Evolutionary conservation across 495 filamentous ascomycete species (phyloP).

Genomic region (Aspergillus hancockii): DNA sequence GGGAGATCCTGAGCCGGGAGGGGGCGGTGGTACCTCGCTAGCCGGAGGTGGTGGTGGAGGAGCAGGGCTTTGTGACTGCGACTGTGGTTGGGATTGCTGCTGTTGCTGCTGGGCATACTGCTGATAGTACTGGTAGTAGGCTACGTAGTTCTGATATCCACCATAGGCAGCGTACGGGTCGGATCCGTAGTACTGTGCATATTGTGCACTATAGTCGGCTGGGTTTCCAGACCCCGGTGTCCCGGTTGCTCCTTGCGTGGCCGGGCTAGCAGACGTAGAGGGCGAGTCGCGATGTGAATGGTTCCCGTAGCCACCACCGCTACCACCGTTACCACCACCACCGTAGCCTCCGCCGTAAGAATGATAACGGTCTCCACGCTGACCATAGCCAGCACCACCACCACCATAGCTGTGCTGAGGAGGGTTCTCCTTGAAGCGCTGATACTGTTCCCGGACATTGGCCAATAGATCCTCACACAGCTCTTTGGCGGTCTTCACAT

Average conservation of each 20-base stretch:
- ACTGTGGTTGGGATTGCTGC: constrained; percentile 36
- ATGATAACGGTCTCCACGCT: constrained; percentile 33
- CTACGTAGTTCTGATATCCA: constrained; percentile 76
- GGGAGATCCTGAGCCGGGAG: constrained; percentile 64
- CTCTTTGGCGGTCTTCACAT: constrained; percentile 84
- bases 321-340: constrained; percentile 31
- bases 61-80: constrained; percentile 45
- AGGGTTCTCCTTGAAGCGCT: constrained; percentile 84
- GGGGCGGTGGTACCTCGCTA: constrained; percentile 63
- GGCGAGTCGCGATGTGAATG: constrained; percentile 43
- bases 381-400: constrained; percentile 51
- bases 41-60: constrained; percentile 62
- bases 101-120: constrained; percentile 57
- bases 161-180: constrained; percentile 95
- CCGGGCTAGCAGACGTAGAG: constrained; percentile 40
- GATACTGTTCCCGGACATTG: constrained; percentile 83
- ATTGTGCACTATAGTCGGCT: constrained; percentile 73
- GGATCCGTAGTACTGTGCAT: constrained; percentile 77
- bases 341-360: constrained; percentile 34
- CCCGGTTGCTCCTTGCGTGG: constrained; percentile 32
- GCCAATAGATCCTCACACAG: constrained; percentile 83
- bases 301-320: constrained; percentile 38
- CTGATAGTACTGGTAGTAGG: constrained; percentile 70
- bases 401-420: constrained; percentile 62
- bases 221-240: constrained; percentile 42